Base-by-base conservation (phyloP, 805 yeast genomes). In the Cyberlindnera xishuangbannaensis region DNA sequence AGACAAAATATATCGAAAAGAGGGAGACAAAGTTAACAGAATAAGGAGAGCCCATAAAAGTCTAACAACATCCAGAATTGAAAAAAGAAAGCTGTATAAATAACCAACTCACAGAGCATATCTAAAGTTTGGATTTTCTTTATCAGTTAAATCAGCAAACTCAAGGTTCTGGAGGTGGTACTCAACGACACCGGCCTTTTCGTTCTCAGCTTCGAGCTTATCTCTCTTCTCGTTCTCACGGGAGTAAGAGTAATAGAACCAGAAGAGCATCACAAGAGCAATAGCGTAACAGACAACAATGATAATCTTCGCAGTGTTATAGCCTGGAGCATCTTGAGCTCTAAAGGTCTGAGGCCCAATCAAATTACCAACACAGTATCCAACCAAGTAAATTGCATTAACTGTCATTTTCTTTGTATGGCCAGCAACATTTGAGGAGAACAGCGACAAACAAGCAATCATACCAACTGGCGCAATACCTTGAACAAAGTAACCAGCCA, bases 141-240 rank as follows among this genome's bases (percentile, higher is more conserved):
- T 25, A 36, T 67, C 72, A n/a, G 73, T 67, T 44, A 64, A 45
- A 40, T 67, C 71, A 10, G 65, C 62, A 48, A 65, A 65, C 33
- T 62, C 69, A 20, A 46, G 34, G 34, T 62, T 59, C 20, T 58
- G 63, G 18, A 35, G 30, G 20, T 36, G 38, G n/a, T 9, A 9
- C 23, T 20, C 23, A 20, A 9, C 23, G 23, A 20, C 12, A 12
- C 23, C 23, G 23, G 11, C 12, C 23, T 20, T 20, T 12, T 20
- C 23, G 11, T 12, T 20, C 23, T 20, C 23, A 12, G 23, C 23
- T 12, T 12, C 12, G 11, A 20, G 11, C 23, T 20, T 20, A 12
- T 9, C 23, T 9, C 23, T 9, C 23, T 20, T 20, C 23, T 20
- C 12, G 23, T 20, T 20, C 9, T 20, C 23, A 12, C 12, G 12